phyloP scores from a whole-genome alignment of 2,329 filamentous ascomycete species.

The Botrytis pseudocinerea region DNA sequence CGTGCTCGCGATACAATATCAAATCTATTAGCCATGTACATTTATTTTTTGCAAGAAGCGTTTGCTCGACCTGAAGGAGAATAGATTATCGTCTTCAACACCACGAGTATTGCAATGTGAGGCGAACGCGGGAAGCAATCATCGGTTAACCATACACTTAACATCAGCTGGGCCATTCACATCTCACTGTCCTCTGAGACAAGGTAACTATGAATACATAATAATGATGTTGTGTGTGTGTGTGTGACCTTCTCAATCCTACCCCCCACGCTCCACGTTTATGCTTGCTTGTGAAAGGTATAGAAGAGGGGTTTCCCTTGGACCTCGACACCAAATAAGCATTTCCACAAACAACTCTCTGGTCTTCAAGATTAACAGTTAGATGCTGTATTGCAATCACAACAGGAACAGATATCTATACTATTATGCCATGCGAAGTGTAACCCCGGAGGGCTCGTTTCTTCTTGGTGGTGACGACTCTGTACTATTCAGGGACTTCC shows the following conservation, averaged over 20 bases:
- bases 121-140: background rate
- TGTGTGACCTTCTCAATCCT: background rate
- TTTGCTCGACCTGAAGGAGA: background rate
- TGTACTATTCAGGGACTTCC: background rate
- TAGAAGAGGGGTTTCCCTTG: conserved; percentile 5
- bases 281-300: background rate
- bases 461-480: background rate
- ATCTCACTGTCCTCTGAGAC: background rate
- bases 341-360: background rate
- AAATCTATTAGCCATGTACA: background rate
- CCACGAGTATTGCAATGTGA: background rate
- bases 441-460: background rate
- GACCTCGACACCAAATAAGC: background rate
- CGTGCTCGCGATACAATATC: background rate
- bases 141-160: conserved; percentile 1
- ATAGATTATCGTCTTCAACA: background rate
- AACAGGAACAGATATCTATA: background rate
- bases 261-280: background rate
- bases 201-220: background rate
- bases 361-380: background rate
- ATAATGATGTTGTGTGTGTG: conserved; percentile 3
- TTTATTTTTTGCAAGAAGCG: background rate
- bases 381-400: background rate
- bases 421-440: background rate
- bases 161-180: conserved; percentile 19